phyloP scores from a whole-genome alignment of 305 asterid species.

The Fraxinus greggii region DNA sequence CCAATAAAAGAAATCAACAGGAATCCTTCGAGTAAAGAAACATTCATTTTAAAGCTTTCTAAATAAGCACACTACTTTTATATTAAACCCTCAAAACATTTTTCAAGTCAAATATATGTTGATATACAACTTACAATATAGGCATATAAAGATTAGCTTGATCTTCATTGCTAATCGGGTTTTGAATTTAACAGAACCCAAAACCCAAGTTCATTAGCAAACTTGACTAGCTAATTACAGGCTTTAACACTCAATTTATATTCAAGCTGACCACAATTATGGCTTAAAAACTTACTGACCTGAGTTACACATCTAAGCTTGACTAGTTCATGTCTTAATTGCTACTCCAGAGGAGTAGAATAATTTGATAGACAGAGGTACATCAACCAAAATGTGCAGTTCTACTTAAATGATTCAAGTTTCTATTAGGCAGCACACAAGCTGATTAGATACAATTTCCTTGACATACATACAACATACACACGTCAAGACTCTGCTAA shows the following conservation, averaged over 20 bases:
- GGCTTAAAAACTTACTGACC: not conserved
- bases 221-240: not conserved
- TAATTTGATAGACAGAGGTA: not conserved
- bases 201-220: not conserved
- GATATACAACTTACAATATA: not conserved
- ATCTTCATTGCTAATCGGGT: not conserved
- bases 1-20: not conserved
- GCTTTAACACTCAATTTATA: conserved; percentile 1
- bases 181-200: not conserved
- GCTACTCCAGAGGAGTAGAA: not conserved
- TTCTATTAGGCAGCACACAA: conserved; percentile 8
- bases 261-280: not conserved
- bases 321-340: not conserved
- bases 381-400: not conserved
- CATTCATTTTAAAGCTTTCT: not conserved
- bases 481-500: not conserved
- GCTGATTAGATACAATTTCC: not conserved
- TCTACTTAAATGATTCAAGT: not conserved
- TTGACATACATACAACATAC: not conserved
- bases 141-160: not conserved
- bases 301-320: not conserved
- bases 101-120: not conserved
- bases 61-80: not conserved
- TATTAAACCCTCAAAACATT: not conserved
- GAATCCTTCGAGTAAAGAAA: not conserved